phyloP scores from a whole-genome alignment of 2,329 filamentous ascomycete species.

The Aspergillus sp. region DNA sequence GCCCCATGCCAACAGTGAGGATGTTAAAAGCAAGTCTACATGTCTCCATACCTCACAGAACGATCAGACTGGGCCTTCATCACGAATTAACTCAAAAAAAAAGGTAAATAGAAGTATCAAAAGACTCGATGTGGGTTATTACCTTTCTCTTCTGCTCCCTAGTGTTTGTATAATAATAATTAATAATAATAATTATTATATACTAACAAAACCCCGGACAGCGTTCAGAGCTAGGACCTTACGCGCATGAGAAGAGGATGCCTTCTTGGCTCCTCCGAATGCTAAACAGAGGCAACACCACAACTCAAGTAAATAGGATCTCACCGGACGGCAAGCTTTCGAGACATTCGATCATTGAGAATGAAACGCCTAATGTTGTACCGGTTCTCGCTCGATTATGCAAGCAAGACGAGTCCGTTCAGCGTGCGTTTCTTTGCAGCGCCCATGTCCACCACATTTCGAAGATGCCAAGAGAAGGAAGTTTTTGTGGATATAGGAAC shows the following conservation, averaged over 20 bases:
- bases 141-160: constrained; percentile 1
- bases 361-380: constrained; percentile 56
- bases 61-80: neutral
- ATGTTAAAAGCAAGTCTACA: neutral
- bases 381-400: constrained; percentile 64
- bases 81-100: neutral
- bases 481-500: constrained; percentile 93
- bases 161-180: neutral
- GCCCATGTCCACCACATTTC: constrained; percentile 74
- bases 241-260: constrained; percentile 74
- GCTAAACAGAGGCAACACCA: constrained; percentile 60
- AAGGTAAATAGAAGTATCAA: constrained; percentile 17
- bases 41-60: neutral
- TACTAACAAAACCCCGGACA: constrained; percentile 25
- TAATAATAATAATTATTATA: neutral
- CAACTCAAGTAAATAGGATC: constrained; percentile 54
- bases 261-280: constrained; percentile 65
- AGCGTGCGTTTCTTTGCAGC: constrained; percentile 77
- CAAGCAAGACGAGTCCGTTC: constrained; percentile 62
- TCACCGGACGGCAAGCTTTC: constrained; percentile 44
- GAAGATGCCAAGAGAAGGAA: constrained; percentile 78
- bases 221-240: constrained; percentile 66
- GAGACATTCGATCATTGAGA: constrained; percentile 46
- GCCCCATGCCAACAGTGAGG: neutral
- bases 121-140: constrained; percentile 28